These are phyloP conservation scores for Sequoia sempervirens DNA, from an alignment of 75 land plant genomes.

Conservation along the genomic window DNA sequence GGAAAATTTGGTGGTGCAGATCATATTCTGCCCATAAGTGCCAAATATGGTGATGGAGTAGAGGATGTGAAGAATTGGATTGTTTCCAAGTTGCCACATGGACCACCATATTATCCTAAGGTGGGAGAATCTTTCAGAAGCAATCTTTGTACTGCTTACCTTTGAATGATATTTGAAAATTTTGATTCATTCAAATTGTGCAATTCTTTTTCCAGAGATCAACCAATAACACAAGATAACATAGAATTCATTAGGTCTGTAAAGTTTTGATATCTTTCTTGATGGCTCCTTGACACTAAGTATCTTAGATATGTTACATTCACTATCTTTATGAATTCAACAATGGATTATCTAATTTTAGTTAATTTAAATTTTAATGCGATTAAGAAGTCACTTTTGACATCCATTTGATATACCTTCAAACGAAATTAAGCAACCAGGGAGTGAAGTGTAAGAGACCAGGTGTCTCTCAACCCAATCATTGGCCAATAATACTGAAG, in stretches of 20 bases:
- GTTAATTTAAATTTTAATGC: neutral
- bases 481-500: too few species aligned
- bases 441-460: too few species aligned
- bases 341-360: neutral
- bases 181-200: neutral
- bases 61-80: slow-evolving; percentile 92
- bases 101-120: slow-evolving; percentile 95
- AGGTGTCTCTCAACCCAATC: too few species aligned
- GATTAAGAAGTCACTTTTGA: too few species aligned
- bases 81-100: slow-evolving; percentile 73
- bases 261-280: neutral
- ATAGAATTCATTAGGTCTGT: neutral
- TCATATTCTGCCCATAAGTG: slow-evolving; percentile 94
- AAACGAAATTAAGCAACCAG: too few species aligned
- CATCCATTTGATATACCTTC: too few species aligned
- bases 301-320: neutral
- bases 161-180: neutral
- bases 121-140: slow-evolving; percentile 23
- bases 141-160: neutral
- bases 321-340: neutral
- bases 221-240: neutral
- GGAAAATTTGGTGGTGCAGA: slow-evolving; percentile 69
- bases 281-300: neutral
- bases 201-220: neutral
- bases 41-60: slow-evolving; percentile 91